A percentile compares a stretch with the other conserved stretches of the same genome.
These are phyloP conservation scores for Collybia sordida DNA, from an alignment of 768 basidiomycete genomes.

Conservation along the genomic window DNA sequence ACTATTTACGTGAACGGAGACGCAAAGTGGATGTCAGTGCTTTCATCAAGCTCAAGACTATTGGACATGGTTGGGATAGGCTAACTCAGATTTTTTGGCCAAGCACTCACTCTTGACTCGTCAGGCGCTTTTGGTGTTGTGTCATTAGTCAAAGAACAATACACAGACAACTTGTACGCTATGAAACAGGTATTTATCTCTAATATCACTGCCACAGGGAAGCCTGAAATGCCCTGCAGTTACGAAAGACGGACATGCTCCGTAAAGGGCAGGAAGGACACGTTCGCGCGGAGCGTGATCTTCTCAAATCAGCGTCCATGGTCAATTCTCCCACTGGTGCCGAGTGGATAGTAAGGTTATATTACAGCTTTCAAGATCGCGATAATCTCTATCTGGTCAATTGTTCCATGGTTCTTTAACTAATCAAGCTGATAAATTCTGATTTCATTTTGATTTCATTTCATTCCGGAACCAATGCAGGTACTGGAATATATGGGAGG, in stretches of 20 bases:
- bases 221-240: constrained; percentile 37
- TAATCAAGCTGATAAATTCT: constrained; percentile 9
- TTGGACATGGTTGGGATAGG: constrained; percentile 75
- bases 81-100: constrained; percentile 13
- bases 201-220: constrained; percentile 5
- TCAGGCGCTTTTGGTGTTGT: constrained; percentile 96
- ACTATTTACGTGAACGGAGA: constrained; percentile 83
- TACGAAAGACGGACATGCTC: constrained; percentile 90
- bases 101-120: constrained; percentile 17
- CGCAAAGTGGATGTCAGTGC: constrained; percentile 81
- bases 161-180: constrained; percentile 79
- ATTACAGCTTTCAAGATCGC: constrained; percentile 94
- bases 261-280: constrained; percentile 97
- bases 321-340: constrained; percentile 71
- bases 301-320: constrained; percentile 87
- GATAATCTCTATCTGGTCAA: constrained; percentile 93
- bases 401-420: constrained; percentile 38
- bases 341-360: constrained; percentile 92
- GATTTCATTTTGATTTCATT: constrained; percentile 61
- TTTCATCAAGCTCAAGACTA: constrained; percentile 89
- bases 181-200: constrained; percentile 82
- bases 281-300: constrained; percentile 92
- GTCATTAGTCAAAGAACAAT: constrained; percentile 82
- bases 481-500: constrained; percentile 95
- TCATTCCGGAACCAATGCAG: constrained; percentile 41